A percentile compares a stretch with the other conserved stretches of the same genome.
Evolutionary conservation across 208 protist genomes (phyloP).

Genomic region (Wallacemonas sp.): DNA sequence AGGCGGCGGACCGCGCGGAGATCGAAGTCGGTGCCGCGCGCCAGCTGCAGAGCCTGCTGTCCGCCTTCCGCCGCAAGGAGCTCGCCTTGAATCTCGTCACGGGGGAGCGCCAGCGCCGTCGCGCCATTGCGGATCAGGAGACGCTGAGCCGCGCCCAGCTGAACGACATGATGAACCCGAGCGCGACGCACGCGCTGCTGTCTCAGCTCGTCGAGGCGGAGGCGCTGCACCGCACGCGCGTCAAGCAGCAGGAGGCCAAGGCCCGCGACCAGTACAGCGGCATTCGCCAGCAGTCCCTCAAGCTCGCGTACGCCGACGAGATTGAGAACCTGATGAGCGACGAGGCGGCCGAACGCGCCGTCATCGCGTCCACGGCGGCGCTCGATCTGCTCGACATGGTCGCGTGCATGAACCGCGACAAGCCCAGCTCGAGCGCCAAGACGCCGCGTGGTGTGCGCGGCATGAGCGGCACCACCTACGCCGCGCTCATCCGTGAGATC

Average conservation of each 20-base stretch:
- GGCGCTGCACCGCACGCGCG: constrained; percentile 19
- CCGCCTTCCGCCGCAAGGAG: constrained; percentile 50
- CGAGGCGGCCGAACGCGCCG: constrained; percentile 54
- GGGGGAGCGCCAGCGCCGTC: constrained; percentile 52
- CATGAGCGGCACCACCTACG: constrained; percentile 8
- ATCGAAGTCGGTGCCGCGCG: constrained; percentile 65
- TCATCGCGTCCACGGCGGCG: constrained; percentile 61
- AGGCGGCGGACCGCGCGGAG: constrained; percentile 55
- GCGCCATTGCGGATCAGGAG: constrained; percentile 44
- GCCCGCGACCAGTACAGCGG: constrained; percentile 14
- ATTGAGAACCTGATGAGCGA: constrained; percentile 46
- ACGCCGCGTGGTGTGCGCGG: background rate
- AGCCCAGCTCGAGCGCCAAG: constrained; percentile 6
- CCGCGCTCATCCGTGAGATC: constrained; percentile 34
- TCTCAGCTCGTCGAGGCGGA: constrained; percentile 24
- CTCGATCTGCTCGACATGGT: constrained; percentile 54
- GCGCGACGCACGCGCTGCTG: constrained; percentile 18
- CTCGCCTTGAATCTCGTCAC: constrained; percentile 33
- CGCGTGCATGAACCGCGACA: constrained; percentile 13
- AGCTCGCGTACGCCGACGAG: constrained; percentile 18
- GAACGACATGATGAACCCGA: constrained; percentile 54
- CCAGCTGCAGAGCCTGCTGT: constrained; percentile 57
- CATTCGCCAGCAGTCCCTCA: constrained; percentile 13
- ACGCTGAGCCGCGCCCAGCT: constrained; percentile 34
- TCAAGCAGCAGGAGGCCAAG: constrained; percentile 8